Evolutionary conservation across 1,139 yeast species (phyloP), one percentile per base, ranked within the genome.

Genomic region (Yamadazyma pseudoaaseri): DNA sequence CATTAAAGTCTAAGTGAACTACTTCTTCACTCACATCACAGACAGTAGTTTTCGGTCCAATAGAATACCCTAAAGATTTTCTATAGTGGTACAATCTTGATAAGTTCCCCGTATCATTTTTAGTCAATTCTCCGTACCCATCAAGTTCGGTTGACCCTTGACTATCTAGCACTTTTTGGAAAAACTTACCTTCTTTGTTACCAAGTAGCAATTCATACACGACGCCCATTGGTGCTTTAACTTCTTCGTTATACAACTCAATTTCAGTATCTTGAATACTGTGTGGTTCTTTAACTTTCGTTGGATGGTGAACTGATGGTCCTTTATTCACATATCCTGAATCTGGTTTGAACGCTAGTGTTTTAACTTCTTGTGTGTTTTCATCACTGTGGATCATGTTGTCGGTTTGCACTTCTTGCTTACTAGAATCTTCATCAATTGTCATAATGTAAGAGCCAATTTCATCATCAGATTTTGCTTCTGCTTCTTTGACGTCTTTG

Each of bases 21-120:
- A 76, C 56, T 2, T 52, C 49, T 50, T 76, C 83, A 11, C 53
- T 55, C 14, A 73, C 76, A 36, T 64, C 68, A 41, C 79, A 77
- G 31, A 60, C 63, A 4, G 83, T 76, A 3, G 77, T 69, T 39
- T 73, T 75, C 6, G 83, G 83, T 0, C 83, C 83, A 30, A 77
- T 65, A 0, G 79, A 62, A 45, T 70, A 76, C 5, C 76, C 76
- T 27, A 77, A 56, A 3, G 68, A 70, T 39, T 70, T 62, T 27
- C 69, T 58, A 45, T 76, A 77, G 2, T 62, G 59, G 44, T 60
- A 75, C 0, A 43, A 39, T 33, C 83, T 52, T 35, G 54, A 58
- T 24, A 58, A 43, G 14, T 45, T 48, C 4, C 62, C 49, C 3
- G 67, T 65, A 23, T 60, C 60, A 8, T 54, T 58, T 16, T 59